Evolutionary conservation across 2,329 filamentous ascomycete genomes (phyloP), one percentile per base, ranked within the genome.

Genomic region (Alternaria postmessia): DNA sequence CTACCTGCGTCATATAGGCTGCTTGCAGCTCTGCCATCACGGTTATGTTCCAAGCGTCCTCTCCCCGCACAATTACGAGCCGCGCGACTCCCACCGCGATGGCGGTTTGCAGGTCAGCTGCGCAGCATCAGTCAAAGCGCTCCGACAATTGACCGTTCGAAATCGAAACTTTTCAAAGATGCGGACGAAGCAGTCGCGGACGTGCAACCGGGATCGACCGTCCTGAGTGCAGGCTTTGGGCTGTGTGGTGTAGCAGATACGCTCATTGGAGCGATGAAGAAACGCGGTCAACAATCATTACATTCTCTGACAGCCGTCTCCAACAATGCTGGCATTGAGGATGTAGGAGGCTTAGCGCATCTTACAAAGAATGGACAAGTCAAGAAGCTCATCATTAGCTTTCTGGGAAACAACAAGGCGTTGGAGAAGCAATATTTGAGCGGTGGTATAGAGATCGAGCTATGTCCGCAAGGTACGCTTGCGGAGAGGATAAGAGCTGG

Each of bases 251-350:
- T 79, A 20, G 75, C 78, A 43, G 77, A 79, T 16, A 79, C 77
- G 1, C 71, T 79, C 34, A 78, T 79, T 28, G 59, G 70, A n/a
- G 76, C 76, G 11, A 73, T 79, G 49, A 57, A 69, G 39, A 71
- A 69, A 53, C 70, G 75, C 4, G 75, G 75, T 1, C 44, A 68
- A 7, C 49, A 76, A 24, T 73, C 72, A 20, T 57, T 78, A 34
- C 73, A 78, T 36, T 73, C 72, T 7, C 80, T 94, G 24, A 93
- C 90, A 0, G 91, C 90, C 14, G 89, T 94, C 1, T 93, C 91
- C 42, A 94, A 94, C 75, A 94, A 94, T 74, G 91, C 91, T 16
- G 91, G 91, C 26, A 84, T 88, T 7, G 88, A 90, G 57, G 87
- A 87, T 38, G 86, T 87, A 3, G 75, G 75, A 16, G 91, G 91